phyloP scores from a whole-genome alignment of 2,329 filamentous ascomycete species.

The Trichoderma hamatum region DNA sequence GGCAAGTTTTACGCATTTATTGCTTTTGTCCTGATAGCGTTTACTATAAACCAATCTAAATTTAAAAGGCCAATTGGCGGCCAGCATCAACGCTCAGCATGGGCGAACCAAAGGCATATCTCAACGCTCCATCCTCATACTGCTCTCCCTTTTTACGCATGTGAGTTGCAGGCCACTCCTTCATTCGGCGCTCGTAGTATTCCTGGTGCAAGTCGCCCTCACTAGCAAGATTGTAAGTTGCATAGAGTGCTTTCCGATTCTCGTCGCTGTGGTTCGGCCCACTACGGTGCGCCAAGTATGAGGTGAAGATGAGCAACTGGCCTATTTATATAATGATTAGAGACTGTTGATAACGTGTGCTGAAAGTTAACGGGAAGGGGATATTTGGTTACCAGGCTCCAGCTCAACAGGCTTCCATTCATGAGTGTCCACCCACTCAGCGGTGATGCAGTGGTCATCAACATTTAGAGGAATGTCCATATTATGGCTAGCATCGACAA shows the following conservation, averaged over 20 bases:
- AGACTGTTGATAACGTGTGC: rapidly evolving
- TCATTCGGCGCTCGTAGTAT: conserved; percentile 1
- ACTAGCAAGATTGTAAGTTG: background rate
- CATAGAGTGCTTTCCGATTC: conserved; percentile 13
- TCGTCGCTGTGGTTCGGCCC: conserved; percentile 6
- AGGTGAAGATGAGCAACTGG: conserved; percentile 10
- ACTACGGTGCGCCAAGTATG: conserved; percentile 10
- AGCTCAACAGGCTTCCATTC: conserved; percentile 16
- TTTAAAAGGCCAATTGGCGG: conserved; percentile 3
- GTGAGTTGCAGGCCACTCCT: conserved; percentile 9
- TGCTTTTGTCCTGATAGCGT: background rate
- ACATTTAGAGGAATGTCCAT: conserved; percentile 12
- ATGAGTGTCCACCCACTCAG: conserved; percentile 3
- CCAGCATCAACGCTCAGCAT: conserved; percentile 17
- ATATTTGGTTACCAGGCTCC: background rate
- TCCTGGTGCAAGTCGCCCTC: conserved; percentile 5
- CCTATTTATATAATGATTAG: background rate
- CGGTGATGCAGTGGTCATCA: background rate
- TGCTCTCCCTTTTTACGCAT: background rate
- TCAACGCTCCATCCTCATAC: conserved; percentile 9
- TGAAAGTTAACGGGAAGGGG: rapidly evolving
- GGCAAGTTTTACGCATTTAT: background rate
- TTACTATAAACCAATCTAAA: background rate
- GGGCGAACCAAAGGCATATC: conserved; percentile 13
- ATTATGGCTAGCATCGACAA: conserved; percentile 10